These are phyloP conservation scores for Citrus sp. DNA, from an alignment of 345 rosid species.

Conservation along the genomic window DNA sequence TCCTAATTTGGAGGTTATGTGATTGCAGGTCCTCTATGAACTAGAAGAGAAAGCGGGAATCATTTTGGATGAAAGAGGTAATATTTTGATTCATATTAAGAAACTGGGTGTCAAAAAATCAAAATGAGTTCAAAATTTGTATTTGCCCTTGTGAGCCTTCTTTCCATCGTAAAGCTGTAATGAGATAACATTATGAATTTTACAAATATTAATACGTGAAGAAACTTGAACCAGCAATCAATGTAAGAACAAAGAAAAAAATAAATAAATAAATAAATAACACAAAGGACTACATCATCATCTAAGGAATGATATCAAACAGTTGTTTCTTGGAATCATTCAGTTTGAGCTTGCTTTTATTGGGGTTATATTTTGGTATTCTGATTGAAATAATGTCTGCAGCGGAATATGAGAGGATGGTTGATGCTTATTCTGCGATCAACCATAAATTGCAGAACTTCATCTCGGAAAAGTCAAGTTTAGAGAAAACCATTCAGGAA, in stretches of 20 bases:
- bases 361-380: neutral
- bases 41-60: conserved; percentile 88
- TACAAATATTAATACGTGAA: neutral
- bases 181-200: neutral
- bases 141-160: neutral
- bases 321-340: neutral
- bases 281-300: neutral
- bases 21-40: conserved; percentile 74
- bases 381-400: conserved; percentile 24
- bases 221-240: neutral
- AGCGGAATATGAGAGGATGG: conserved; percentile 92
- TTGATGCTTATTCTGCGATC: conserved; percentile 68
- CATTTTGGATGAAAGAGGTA: conserved; percentile 95
- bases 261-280: neutral
- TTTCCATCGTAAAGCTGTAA: neutral
- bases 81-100: neutral
- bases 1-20: conserved; percentile 7
- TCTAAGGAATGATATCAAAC: neutral
- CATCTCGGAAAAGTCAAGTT: conserved; percentile 57
- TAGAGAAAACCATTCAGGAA: conserved; percentile 70
- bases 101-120: conserved; percentile 2
- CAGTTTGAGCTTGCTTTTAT: neutral
- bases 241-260: neutral
- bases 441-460: conserved; percentile 75
- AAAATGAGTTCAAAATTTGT: neutral